A percentile compares a stretch with the other conserved stretches of the same genome.
These are phyloP conservation scores for Rhizopogon vesiculosus DNA, from an alignment of 768 basidiomycete species.

Conservation along the genomic window DNA sequence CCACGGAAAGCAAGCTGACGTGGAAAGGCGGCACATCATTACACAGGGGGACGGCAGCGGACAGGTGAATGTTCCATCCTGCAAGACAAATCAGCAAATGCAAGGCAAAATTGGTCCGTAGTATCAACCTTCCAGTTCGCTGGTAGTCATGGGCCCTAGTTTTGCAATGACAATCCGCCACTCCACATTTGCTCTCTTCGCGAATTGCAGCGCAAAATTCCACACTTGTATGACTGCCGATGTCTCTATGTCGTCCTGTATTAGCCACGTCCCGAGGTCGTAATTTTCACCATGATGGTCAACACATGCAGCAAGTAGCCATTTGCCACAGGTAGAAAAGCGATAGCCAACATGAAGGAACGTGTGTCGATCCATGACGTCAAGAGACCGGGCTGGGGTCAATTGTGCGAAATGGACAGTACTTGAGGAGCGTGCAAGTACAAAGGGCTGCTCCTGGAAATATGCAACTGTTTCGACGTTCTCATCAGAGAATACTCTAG, in stretches of 20 bases:
- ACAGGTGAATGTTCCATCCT: slow-evolving; percentile 66
- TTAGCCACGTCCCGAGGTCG: slow-evolving; percentile 63
- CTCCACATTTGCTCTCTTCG: slow-evolving; percentile 64
- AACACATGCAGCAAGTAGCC: slow-evolving; percentile 70
- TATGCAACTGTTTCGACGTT: slow-evolving; percentile 38
- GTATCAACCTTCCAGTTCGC: slow-evolving; percentile 63
- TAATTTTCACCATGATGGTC: slow-evolving; percentile 79
- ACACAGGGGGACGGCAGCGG: slow-evolving; percentile 31
- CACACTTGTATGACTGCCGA: slow-evolving; percentile 60
- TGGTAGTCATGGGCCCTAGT: slow-evolving; percentile 51
- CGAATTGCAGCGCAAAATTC: slow-evolving; percentile 61
- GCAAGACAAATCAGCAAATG: slow-evolving; percentile 6
- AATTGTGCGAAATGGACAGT: slow-evolving; percentile 34
- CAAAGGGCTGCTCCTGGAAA: slow-evolving; percentile 64
- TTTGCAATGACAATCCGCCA: slow-evolving; percentile 78
- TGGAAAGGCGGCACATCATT: slow-evolving; percentile 49
- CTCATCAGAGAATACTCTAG: slow-evolving; percentile 42
- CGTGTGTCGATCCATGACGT: slow-evolving; percentile 52
- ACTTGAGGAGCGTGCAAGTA: slow-evolving; percentile 45
- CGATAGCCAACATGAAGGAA: slow-evolving; percentile 77
- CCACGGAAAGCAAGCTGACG: slow-evolving; percentile 56
- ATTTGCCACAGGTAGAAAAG: slow-evolving; percentile 62
- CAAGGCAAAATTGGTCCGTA: neutral
- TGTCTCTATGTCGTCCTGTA: slow-evolving; percentile 40
- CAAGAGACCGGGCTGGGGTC: slow-evolving; percentile 37